Conservation (phyloP, 2,329 filamentous ascomycete genomes). For the Phialophora macrospora region DNA sequence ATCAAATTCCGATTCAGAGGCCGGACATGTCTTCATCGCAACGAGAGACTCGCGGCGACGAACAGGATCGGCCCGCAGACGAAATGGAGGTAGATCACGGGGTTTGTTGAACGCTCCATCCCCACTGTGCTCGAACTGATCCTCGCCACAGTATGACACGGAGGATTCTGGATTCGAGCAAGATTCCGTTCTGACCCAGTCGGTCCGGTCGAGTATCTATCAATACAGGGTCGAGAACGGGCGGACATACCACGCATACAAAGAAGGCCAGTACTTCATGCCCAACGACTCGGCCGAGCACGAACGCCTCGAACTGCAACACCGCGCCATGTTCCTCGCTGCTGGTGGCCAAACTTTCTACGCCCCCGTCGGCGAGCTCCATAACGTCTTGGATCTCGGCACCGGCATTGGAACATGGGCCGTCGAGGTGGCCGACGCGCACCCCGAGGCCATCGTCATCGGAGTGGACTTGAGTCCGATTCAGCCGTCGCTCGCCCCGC, state of each 20-base stretch:
- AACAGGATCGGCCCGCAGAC: background rate
- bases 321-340: conserved; percentile 38
- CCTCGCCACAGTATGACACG: conserved; percentile 17
- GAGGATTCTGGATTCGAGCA: conserved; percentile 21
- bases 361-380: conserved; percentile 35
- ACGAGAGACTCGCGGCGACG: background rate
- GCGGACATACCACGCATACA: conserved; percentile 37
- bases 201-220: conserved; percentile 15
- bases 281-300: conserved; percentile 47
- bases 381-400: conserved; percentile 34
- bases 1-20: background rate
- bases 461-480: conserved; percentile 39
- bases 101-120: conserved; percentile 1
- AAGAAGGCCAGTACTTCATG: conserved; percentile 41
- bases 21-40: background rate
- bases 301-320: conserved; percentile 45
- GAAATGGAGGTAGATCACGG: conserved; percentile 13
- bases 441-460: conserved; percentile 27
- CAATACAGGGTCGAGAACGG: conserved; percentile 33
- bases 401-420: conserved; percentile 35
- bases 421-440: conserved; percentile 39
- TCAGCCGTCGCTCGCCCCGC: conserved; percentile 51
- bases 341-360: conserved; percentile 19
- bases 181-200: conserved; percentile 19
- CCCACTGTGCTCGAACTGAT: conserved; percentile 8